Evolutionary conservation across 768 basidiomycete species (phyloP), one percentile per base, ranked within the genome.

Genomic region (Russula griseocarnosa): DNA sequence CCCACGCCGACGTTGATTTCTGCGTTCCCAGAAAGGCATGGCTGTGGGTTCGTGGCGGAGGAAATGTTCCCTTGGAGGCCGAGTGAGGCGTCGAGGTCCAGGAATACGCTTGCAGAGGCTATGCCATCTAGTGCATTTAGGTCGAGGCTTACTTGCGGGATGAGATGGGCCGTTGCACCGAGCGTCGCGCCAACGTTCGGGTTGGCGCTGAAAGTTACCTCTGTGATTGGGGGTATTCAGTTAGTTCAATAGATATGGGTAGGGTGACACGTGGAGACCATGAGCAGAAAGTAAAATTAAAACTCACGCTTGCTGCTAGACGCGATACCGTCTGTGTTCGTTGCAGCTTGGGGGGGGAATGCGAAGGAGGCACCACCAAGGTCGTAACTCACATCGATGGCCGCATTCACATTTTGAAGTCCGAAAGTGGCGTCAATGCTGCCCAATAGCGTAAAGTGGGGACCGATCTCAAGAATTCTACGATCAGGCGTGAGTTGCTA

Each of bases 151-250:
- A 61, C 73, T 46, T 62, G 72, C 0, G 82, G 83, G 62, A 80
- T 82, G 42, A 84, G 70, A 67, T 84, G 82, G 5, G 78, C 82
- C 28, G 73, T 71, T 34, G 83, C 63, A 70, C 75, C 13, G 9
- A 56, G 79, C 80, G 2, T 26, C 24, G 22, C 22, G 13, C 22
- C 54, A 8, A 22, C 4, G 36, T 30, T 9, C 3, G 54, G 24
- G 54, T 7, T 55, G 36, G 11, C 38, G 24, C 36, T 40, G 24
- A 40, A 6, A 3, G 36, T 55, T 24, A 26, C 22, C 54, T 18
- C 36, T 24, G 24, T 10, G 34, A 22, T 20, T 6, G 26, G 1
- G 49, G 9, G 11, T 13, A 26, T 38, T 38, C 18, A 34, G 34
- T 34, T 11, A 34, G 34, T 34, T 34, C 10, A 3, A 26, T 50